phyloP scores from a whole-genome alignment of 768 basidiomycete genomes.

The Mycena metata region DNA sequence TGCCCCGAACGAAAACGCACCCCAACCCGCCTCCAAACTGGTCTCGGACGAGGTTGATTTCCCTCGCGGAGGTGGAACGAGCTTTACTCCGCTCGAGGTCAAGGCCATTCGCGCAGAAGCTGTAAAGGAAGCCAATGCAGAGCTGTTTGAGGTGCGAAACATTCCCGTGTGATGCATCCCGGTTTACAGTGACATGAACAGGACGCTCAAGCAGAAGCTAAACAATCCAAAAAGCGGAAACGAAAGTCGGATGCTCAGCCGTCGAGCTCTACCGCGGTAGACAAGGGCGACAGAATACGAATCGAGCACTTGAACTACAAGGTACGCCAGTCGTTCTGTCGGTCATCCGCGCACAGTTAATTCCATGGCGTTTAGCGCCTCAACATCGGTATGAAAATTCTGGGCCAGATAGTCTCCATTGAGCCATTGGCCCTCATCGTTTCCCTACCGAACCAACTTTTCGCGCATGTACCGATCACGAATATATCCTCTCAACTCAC shows the following conservation, averaged over 20 bases:
- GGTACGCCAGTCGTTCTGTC: slow-evolving; percentile 53
- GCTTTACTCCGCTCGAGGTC: slow-evolving; percentile 89
- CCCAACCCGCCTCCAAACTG: slow-evolving; percentile 53
- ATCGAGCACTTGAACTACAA: slow-evolving; percentile 97
- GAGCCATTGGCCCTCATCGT: slow-evolving; percentile 91
- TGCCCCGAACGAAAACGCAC: slow-evolving; percentile 44
- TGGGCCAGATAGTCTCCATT: slow-evolving; percentile 89
- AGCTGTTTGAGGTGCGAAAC: slow-evolving; percentile 73
- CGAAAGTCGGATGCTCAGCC: slow-evolving; percentile 60
- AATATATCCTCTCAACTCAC: slow-evolving; percentile 89
- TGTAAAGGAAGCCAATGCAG: slow-evolving; percentile 84
- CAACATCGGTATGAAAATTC: slow-evolving; percentile 84
- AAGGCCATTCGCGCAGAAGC: slow-evolving; percentile 90
- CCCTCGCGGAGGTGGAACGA: slow-evolving; percentile 94
- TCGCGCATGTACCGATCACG: slow-evolving; percentile 95
- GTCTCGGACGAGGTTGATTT: slow-evolving; percentile 87
- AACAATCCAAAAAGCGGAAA: slow-evolving; percentile 61
- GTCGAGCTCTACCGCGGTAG: slow-evolving; percentile 47
- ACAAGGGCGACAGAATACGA: slow-evolving; percentile 72
- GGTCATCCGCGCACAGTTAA: slow-evolving; percentile 22
- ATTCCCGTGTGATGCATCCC: background rate
- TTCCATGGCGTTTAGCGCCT: slow-evolving; percentile 67
- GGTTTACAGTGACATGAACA: slow-evolving; percentile 38
- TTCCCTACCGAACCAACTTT: slow-evolving; percentile 95
- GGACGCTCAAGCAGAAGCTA: slow-evolving; percentile 58